Conservation (phyloP, 768 basidiomycete species). For the Pisolithus microcarpus region DNA sequence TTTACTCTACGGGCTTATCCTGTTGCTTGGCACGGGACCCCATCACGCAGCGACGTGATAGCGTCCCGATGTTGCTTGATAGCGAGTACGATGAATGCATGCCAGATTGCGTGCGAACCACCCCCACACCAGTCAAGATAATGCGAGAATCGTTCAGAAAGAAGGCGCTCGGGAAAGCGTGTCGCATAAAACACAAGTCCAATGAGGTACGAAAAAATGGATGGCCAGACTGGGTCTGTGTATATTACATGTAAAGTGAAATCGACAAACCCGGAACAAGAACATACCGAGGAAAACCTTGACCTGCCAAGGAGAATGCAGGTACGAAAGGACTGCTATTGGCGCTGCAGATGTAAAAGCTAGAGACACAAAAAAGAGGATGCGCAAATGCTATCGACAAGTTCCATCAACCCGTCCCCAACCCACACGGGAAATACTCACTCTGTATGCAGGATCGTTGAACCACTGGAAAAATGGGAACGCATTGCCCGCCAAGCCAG, state of each 20-base stretch:
- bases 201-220: slow-evolving; percentile 62
- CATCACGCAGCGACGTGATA: slow-evolving; percentile 46
- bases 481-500: slow-evolving; percentile 69
- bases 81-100: slow-evolving; percentile 72
- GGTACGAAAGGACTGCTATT: slow-evolving; percentile 49
- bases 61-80: slow-evolving; percentile 64
- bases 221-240: slow-evolving; percentile 63
- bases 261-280: not conserved
- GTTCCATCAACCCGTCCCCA: slow-evolving; percentile 3
- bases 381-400: slow-evolving; percentile 52
- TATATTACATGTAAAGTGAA: slow-evolving; percentile 3
- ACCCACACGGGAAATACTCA: slow-evolving; percentile 26
- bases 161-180: slow-evolving; percentile 75
- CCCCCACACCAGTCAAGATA: slow-evolving; percentile 62
- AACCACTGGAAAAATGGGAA: slow-evolving; percentile 90
- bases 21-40: slow-evolving; percentile 21
- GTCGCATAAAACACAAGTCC: slow-evolving; percentile 78
- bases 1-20: too few species aligned
- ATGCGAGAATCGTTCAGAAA: slow-evolving; percentile 43
- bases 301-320: slow-evolving; percentile 49
- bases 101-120: slow-evolving; percentile 84
- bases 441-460: slow-evolving; percentile 69
- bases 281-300: slow-evolving; percentile 52
- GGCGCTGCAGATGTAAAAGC: slow-evolving; percentile 69
- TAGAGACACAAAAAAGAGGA: slow-evolving; percentile 73